These are phyloP conservation scores for Paraurostyla sp. DNA, from an alignment of 73 alveolate species.

Conservation along the genomic window DNA sequence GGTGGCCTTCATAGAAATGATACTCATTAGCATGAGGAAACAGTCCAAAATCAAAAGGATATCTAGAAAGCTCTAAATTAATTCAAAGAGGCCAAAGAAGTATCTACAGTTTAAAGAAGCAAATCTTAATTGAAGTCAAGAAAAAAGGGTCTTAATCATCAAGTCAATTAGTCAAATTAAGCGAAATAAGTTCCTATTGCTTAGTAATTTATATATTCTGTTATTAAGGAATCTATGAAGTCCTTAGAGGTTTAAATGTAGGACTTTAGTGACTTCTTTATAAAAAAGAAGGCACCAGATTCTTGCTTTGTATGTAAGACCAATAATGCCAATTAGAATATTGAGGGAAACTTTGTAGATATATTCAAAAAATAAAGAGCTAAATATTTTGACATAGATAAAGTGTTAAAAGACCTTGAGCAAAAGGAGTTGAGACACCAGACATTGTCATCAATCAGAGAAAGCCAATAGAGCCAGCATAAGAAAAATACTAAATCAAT, in stretches of 20 bases:
- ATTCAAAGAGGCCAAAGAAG: not conserved
- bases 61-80: not conserved
- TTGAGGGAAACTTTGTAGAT: not conserved
- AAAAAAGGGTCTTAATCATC: not conserved
- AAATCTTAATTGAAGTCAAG: not conserved
- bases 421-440: not conserved
- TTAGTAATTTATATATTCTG: not conserved
- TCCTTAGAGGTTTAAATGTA: constrained; percentile 9
- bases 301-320: constrained; percentile 7
- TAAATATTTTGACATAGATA: constrained; percentile 19
- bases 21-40: not conserved
- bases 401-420: constrained; percentile 31
- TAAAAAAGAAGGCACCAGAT: not conserved
- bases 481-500: constrained; percentile 25
- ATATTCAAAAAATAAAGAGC: not conserved
- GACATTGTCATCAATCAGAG: constrained; percentile 8
- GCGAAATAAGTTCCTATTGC: not conserved
- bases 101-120: not conserved
- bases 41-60: not conserved
- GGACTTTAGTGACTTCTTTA: constrained; percentile 1
- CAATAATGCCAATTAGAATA: not conserved
- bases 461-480: not conserved
- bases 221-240: constrained; percentile 4
- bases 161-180: not conserved
- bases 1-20: not conserved